Percentiles rank a stretch among this genome's conserved stretches.
Conservation (phyloP, 345 rosid genomes). For the Murraya koenigii region DNA sequence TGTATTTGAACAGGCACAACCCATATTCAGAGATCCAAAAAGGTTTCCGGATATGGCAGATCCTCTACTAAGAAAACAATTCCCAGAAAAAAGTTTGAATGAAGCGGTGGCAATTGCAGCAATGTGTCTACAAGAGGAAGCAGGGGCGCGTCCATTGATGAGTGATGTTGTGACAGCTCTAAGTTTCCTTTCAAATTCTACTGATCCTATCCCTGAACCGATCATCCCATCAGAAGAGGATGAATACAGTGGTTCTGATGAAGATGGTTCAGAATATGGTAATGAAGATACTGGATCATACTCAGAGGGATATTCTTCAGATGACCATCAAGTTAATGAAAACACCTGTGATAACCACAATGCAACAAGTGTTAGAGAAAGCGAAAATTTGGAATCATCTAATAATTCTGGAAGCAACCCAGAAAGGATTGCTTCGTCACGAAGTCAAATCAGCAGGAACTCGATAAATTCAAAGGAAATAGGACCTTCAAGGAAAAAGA, state of each 20-base stretch:
- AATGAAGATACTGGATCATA: neutral
- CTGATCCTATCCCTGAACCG: conserved; percentile 26
- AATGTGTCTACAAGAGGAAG: conserved; percentile 84
- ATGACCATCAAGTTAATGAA: neutral
- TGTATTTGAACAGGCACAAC: conserved; percentile 52
- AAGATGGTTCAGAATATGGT: neutral
- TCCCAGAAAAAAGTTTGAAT: conserved; percentile 68
- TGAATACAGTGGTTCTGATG: neutral
- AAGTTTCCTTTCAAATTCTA: conserved; percentile 54
- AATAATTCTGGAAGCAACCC: neutral
- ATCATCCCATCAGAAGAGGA: neutral
- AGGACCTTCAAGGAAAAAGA: neutral
- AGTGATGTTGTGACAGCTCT: conserved; percentile 72
- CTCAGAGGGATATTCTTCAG: neutral
- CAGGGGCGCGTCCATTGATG: conserved; percentile 73
- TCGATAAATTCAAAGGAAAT: neutral
- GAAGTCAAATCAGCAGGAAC: neutral
- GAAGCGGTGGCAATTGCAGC: conserved; percentile 87
- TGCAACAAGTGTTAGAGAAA: neutral
- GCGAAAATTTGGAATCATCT: neutral
- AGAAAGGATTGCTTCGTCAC: neutral
- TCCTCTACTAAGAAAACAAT: conserved; percentile 47
- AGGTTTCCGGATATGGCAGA: conserved; percentile 73
- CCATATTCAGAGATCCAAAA: conserved; percentile 67
- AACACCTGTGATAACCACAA: neutral